phyloP scores from a whole-genome alignment of 257 asterid genomes.

The Nicotiana sylvestris region DNA sequence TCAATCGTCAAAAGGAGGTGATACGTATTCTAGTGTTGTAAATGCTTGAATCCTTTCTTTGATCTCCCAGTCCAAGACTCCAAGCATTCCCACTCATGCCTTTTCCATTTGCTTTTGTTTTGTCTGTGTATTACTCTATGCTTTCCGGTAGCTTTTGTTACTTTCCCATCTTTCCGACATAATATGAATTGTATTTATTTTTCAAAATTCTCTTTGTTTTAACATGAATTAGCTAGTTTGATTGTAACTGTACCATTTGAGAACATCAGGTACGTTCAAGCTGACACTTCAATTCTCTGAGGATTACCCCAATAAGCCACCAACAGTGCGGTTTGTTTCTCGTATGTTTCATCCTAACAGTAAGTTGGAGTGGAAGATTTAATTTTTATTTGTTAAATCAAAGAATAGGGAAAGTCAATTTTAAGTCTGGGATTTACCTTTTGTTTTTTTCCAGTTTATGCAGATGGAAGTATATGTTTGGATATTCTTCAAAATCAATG shows the following conservation, averaged over 20 bases:
- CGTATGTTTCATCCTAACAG: conserved; percentile 89
- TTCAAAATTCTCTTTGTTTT: neutral
- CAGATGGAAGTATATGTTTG: conserved; percentile 93
- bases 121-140: neutral
- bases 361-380: conserved; percentile 31
- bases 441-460: conserved; percentile 57
- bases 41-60: neutral
- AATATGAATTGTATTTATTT: neutral
- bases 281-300: conserved; percentile 68
- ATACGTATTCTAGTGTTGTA: neutral
- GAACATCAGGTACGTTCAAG: conserved; percentile 59
- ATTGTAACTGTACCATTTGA: neutral
- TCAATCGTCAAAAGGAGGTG: neutral
- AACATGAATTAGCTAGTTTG: neutral
- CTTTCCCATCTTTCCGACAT: neutral
- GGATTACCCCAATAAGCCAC: conserved; percentile 83
- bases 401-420: conserved; percentile 3
- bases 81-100: neutral
- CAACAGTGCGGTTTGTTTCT: conserved; percentile 77
- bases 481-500: conserved; percentile 96
- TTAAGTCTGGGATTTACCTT: conserved; percentile 2
- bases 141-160: neutral
- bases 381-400: neutral
- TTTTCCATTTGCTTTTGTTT: neutral
- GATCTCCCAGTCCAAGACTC: neutral